Percentiles rank a stretch among this genome's conserved stretches.
These are phyloP conservation scores for Pseudomassariella vexata DNA, from an alignment of 2,329 filamentous ascomycete genomes.

Conservation along the genomic window DNA sequence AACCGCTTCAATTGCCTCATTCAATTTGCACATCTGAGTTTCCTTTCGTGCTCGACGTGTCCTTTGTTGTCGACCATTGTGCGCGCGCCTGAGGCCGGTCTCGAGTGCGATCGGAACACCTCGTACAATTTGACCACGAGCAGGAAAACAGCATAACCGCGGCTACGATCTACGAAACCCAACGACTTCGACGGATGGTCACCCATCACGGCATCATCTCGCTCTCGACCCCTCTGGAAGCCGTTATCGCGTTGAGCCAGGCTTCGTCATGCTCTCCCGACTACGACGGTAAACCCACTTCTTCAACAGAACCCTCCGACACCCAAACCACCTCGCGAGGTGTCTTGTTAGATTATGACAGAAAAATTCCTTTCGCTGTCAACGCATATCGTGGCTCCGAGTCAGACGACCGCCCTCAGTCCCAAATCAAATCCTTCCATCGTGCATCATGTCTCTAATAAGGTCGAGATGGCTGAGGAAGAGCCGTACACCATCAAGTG, in stretches of 20 bases:
- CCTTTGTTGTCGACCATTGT: too few relatives aligned
- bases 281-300: constrained; percentile 39
- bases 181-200: constrained; percentile 1
- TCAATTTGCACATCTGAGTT: constrained; percentile 13
- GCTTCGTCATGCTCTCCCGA: constrained; percentile 53
- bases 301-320: constrained; percentile 14
- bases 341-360: constrained; percentile 53
- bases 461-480: constrained; percentile 59
- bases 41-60: constrained; percentile 19
- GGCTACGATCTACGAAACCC: not conserved
- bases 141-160: not conserved
- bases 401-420: constrained; percentile 39
- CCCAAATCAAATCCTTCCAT: constrained; percentile 29
- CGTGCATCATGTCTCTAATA: constrained; percentile 35
- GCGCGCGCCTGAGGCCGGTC: constrained; percentile 7
- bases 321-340: constrained; percentile 33
- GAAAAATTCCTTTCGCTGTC: constrained; percentile 49
- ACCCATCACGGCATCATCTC: not conserved
- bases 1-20: constrained; percentile 9
- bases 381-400: constrained; percentile 50
- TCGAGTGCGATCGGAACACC: constrained; percentile 2
- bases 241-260: constrained; percentile 28
- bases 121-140: not conserved
- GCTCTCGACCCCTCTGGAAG: constrained; percentile 3
- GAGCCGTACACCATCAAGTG: constrained; percentile 95